Conservation (phyloP, 106 monocot species). For the Apostasia ramifera region DNA sequence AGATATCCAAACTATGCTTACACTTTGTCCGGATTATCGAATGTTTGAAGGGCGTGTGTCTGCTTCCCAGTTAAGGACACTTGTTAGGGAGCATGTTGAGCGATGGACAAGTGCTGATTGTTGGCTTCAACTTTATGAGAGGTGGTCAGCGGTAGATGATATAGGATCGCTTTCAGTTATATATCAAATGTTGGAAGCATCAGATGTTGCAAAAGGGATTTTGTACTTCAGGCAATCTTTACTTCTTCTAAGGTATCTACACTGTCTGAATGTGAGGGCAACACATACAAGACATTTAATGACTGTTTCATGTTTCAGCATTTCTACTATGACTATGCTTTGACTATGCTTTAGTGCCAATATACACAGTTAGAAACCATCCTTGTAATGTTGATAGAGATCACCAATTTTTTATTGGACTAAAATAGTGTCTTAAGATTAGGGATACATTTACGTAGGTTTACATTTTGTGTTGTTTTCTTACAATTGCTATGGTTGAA, state of each 20-base stretch:
- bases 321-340: too few relatives aligned
- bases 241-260: conserved; percentile 78
- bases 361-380: too few relatives aligned
- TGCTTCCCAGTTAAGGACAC: conserved; percentile 66
- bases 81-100: conserved; percentile 82
- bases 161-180: conserved; percentile 96
- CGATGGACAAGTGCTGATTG: conserved; percentile 92
- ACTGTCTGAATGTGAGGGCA: background rate
- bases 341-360: too few relatives aligned
- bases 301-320: too few relatives aligned
- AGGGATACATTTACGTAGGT: too few relatives aligned
- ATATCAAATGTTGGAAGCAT: conserved; percentile 82
- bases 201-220: conserved; percentile 75
- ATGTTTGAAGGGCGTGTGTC: conserved; percentile 90
- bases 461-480: too few relatives aligned
- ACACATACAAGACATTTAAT: too few relatives aligned
- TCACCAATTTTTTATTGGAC: too few relatives aligned
- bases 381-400: too few relatives aligned
- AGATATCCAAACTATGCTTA: conserved; percentile 91
- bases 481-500: too few relatives aligned
- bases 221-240: conserved; percentile 96
- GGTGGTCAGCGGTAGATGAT: conserved; percentile 99
- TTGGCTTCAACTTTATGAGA: conserved; percentile 94
- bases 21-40: conserved; percentile 67
- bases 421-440: too few relatives aligned